Conservation (phyloP, 2,329 filamentous ascomycete genomes). For the Piedraia hortae region DNA sequence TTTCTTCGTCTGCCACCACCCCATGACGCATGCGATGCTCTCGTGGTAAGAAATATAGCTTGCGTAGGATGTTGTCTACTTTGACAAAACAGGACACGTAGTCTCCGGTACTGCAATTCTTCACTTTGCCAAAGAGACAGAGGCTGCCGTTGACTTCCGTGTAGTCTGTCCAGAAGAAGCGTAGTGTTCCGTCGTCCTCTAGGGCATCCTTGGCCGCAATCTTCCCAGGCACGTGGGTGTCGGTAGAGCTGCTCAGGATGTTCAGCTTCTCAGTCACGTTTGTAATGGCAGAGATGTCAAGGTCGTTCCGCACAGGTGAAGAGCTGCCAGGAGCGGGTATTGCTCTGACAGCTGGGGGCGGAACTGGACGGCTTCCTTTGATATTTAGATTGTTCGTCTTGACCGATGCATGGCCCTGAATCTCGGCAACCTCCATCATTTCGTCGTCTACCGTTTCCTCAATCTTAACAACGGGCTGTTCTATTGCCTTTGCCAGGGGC, state of each 20-base stretch:
- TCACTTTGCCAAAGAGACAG: conserved; percentile 86
- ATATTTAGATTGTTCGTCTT: conserved; percentile 55
- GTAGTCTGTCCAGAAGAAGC: conserved; percentile 95
- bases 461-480: conserved; percentile 33
- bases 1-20: conserved; percentile 43
- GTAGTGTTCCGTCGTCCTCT: conserved; percentile 75
- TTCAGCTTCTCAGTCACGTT: conserved; percentile 65
- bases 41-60: conserved; percentile 77
- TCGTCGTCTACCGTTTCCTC: conserved; percentile 46
- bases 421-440: conserved; percentile 65
- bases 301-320: conserved; percentile 35
- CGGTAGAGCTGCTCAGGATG: conserved; percentile 44
- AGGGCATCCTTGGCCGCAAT: conserved; percentile 59
- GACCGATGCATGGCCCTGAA: conserved; percentile 33
- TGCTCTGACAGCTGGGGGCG: conserved; percentile 38
- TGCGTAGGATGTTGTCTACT: conserved; percentile 76
- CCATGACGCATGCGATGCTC: conserved; percentile 31
- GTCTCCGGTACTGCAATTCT: conserved; percentile 52
- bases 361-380: conserved; percentile 48
- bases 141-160: conserved; percentile 74
- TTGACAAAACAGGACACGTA: conserved; percentile 90
- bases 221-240: conserved; percentile 44
- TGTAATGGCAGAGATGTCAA: conserved; percentile 68
- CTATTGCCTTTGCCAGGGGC: conserved; percentile 23
- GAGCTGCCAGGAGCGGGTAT: conserved; percentile 49